A percentile compares a stretch with the other conserved stretches of the same genome.
phyloP scores from a whole-genome alignment of 306 rosid genomes.

The Dalbergia cultrata region DNA sequence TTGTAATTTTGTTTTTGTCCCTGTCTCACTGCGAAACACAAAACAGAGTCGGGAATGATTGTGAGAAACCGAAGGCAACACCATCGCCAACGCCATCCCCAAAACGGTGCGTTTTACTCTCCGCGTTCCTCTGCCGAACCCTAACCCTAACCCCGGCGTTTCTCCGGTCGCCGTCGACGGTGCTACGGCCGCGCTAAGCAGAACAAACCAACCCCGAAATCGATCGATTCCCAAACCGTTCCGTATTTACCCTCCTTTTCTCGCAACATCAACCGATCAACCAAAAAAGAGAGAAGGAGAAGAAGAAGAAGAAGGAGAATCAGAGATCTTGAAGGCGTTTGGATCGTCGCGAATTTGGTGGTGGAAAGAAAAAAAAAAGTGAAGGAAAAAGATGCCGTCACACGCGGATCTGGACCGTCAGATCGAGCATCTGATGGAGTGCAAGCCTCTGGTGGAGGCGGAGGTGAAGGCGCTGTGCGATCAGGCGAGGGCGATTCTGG shows the following conservation, averaged over 20 bases:
- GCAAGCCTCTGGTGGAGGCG: constrained; percentile 64
- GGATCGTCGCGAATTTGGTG: constrained; percentile 3
- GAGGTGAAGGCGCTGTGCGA: constrained; percentile 72
- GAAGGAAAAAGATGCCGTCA: constrained; percentile 58
- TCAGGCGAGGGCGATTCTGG: constrained; percentile 83
- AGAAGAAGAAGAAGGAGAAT: not conserved
- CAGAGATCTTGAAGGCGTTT: constrained; percentile 36
- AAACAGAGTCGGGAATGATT: constrained; percentile 32
- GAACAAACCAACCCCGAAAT: not conserved
- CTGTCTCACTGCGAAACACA: constrained; percentile 28
- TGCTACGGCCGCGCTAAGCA: not conserved
- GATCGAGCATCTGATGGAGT: constrained; percentile 72
- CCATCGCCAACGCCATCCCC: constrained; percentile 15
- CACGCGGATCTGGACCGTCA: constrained; percentile 77
- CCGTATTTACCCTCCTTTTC: not conserved
- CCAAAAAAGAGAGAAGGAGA: not conserved
- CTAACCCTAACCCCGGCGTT: constrained; percentile 6
- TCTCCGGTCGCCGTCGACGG: constrained; percentile 31
- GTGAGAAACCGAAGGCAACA: constrained; percentile 42
- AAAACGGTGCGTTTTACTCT: constrained; percentile 47
- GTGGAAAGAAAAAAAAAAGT: not conserved
- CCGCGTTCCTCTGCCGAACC: constrained; percentile 32
- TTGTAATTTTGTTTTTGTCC: constrained; percentile 35
- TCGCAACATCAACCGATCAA: constrained; percentile 42
- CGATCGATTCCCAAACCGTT: constrained; percentile 9